Base-by-base conservation (phyloP, 2,329 filamentous ascomycete species). In the Trichoderma asperellum region DNA sequence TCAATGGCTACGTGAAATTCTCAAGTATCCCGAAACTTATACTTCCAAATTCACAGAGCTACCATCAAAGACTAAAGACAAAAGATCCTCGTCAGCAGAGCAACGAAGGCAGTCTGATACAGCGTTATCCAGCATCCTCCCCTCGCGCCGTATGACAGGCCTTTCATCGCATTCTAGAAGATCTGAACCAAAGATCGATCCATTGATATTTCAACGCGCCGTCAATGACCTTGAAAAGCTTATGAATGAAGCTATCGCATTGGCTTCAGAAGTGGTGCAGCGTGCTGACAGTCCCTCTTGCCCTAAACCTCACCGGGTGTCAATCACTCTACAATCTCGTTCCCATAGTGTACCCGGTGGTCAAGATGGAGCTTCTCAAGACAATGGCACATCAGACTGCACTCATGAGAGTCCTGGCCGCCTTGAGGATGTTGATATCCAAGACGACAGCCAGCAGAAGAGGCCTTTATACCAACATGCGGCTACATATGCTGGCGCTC, bases 151-250 rank as follows among this genome's bases (percentile, higher is more conserved):
- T 40, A 70, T 68, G 35, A 74, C 72, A 0, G 69, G 66, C 8
- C 70, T 70, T 18, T 73, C 74, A 18, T 62, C 66, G 8, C 49
- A 72, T 10, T 74, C 75, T 29, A 71, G 72, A 14, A 73, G 70
- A 12, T 72, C 72, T n/a, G 71, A 74, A 18, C 65, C 72, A 8
- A 74, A 65, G 10, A 70, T 78, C 37, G 76, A 79, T 49, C 73
- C 74, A 2, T 37, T 71, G 29, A 68, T 70, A 8, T 81, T 84
- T 70, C 79, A 77, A 55, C 77, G 73, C 6, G 78, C 80, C 2
- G 76, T 84, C 43, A 76, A 76, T 43, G 81, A 85, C 69, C 75
- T 86, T 32, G 83, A 86, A 70, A 77, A 80, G 29, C 79, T 86
- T 21, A 73, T 86, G 6, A 80, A 77, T 37, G 83, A 86, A 73